Base-by-base conservation (phyloP, 352 stramenopile species). In the Phytophthora boehmeriae region DNA sequence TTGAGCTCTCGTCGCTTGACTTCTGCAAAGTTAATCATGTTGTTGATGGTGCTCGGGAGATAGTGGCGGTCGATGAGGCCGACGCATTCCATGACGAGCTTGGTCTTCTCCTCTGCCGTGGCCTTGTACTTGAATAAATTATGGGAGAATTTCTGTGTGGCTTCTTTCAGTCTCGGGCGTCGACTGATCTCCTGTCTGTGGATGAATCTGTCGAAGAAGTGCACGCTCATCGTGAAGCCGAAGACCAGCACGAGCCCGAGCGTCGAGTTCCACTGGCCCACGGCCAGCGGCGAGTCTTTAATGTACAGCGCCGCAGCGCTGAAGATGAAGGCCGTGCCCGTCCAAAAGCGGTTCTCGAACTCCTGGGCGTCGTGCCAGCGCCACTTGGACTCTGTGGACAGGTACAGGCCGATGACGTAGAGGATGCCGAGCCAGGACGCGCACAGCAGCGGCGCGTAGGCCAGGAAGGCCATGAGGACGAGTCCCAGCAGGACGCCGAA, bases 271-370 rank as follows among this genome's bases (percentile, higher is more conserved):
- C 81, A 92, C 25, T 81, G 72, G 1, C 85, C 84, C 30, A 96
- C 80, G 4, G 85, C 78, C 9, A 96, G 72, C 16, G 96, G 96
- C 38, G 93, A 98, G 80, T 99, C 96, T 55, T 93, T 83, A 39
- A 97, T 93, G 65, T 98, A 98, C n/a, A 98, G 76, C 39, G 96
- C 67, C n/a, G 92, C 91, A 1, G 84, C 88, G 44, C 86, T 96
- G 46, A 98, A 93, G n/a, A 98, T 60, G 50, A 97, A 90, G 10
- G 92, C 92, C 30, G 96, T 97, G 60, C 97, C 83, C 5, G 95
- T 98, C 96, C 95, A 98, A 70, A 99, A 99, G 59, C 95, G 85
- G 81, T 99, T 99, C 74, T 99, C 96, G 63, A 98, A 98, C 76
- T 98, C 96, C 62, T 97, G 87, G 16, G 88, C 86, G 58, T 95